Evolutionary conservation across 257 asterid species (phyloP).

Genomic region (Verbena officinalis): DNA sequence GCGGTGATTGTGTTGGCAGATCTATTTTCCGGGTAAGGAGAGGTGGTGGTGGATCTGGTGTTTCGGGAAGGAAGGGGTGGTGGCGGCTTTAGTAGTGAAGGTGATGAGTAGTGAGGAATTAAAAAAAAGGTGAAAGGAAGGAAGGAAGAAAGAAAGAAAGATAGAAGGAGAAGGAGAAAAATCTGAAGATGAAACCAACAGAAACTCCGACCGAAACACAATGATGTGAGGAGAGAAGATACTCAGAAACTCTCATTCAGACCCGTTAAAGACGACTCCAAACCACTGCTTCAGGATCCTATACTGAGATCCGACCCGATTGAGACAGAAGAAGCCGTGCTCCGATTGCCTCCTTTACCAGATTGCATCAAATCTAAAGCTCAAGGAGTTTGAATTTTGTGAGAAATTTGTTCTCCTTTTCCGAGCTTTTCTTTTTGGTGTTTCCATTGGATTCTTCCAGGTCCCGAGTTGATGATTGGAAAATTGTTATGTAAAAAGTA

Average conservation of each 20-base stretch:
- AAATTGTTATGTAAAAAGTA: no score
- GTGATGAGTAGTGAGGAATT: no score
- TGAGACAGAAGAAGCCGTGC: conserved; percentile 87
- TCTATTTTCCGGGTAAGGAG: no score
- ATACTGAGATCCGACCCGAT: conserved; percentile 90
- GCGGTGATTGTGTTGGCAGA: no score
- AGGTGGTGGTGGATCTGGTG: no score
- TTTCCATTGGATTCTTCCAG: no score
- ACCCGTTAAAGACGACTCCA: conserved; percentile 76
- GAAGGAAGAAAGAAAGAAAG: no score
- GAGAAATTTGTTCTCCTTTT: neutral
- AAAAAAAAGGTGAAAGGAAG: no score
- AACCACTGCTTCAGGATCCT: conserved; percentile 79
- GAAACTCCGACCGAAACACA: conserved; percentile 35
- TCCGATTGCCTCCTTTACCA: conserved; percentile 79
- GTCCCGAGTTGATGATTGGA: no score
- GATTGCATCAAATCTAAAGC: conserved; percentile 33
- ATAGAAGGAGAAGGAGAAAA: no score
- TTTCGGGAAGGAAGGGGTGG: no score
- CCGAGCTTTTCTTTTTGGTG: neutral
- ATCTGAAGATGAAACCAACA: conserved; percentile 35
- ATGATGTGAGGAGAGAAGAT: conserved; percentile 24
- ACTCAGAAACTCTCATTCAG: conserved; percentile 59
- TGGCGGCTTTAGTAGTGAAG: no score
- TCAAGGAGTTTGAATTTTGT: conserved; percentile 7